Percentiles rank a stretch among this genome's conserved stretches.
phyloP scores from a whole-genome alignment of 768 basidiomycete genomes.

The Cystofilobasidium bisporidii region DNA sequence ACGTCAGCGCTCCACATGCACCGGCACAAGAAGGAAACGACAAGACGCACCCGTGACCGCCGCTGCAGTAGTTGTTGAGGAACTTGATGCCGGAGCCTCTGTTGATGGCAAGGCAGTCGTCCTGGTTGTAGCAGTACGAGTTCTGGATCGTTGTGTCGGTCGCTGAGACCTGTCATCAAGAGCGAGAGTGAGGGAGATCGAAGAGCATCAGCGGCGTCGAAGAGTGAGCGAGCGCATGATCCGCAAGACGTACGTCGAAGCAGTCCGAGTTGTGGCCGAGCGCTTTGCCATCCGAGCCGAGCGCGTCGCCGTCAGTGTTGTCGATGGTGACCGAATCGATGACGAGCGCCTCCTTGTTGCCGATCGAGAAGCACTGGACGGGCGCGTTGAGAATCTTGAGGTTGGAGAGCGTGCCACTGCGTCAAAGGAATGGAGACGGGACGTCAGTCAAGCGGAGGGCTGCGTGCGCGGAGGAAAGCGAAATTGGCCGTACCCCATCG shows the following conservation, averaged over 20 bases:
- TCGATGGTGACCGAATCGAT: slow-evolving; percentile 50
- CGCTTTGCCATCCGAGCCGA: slow-evolving; percentile 43
- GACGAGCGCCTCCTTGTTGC: slow-evolving; percentile 37
- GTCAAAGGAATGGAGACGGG: no score
- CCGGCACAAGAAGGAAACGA: no score
- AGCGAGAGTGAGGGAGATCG: not conserved
- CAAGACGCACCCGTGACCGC: slow-evolving; percentile 48
- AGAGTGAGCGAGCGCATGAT: not conserved
- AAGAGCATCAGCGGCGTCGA: no score
- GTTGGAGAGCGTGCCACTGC: no score
- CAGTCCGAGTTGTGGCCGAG: slow-evolving; percentile 35
- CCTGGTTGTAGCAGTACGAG: slow-evolving; percentile 37
- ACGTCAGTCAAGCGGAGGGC: no score
- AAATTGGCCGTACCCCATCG: no score
- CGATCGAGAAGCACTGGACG: slow-evolving; percentile 33
- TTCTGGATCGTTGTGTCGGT: slow-evolving; percentile 29
- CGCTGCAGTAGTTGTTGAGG: slow-evolving; percentile 48
- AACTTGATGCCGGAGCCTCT: slow-evolving; percentile 35
- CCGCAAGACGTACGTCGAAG: slow-evolving; percentile 31
- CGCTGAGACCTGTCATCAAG: slow-evolving; percentile 11
- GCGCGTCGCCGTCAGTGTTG: slow-evolving; percentile 48
- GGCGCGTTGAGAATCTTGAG: no score
- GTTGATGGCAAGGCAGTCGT: slow-evolving; percentile 55
- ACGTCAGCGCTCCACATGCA: no score
- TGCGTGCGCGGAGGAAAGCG: no score